Evolutionary conservation across 83 land plant genomes (phyloP).

Genomic region (Thuja plicata): DNA sequence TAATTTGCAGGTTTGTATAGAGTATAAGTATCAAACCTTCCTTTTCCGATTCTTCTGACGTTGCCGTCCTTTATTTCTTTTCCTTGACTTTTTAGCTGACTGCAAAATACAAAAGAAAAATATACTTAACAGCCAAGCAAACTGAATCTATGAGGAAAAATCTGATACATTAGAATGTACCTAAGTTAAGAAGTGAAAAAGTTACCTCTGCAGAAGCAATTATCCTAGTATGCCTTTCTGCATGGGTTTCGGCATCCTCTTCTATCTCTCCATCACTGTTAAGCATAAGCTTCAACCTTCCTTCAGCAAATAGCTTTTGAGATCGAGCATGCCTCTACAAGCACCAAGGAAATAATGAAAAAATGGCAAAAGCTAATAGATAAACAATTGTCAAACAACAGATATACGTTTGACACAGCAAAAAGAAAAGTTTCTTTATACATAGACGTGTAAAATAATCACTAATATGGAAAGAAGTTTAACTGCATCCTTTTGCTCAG

Average conservation of each 20-base stretch:
- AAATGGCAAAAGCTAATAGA: background rate
- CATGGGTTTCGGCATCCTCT: constrained; percentile 81
- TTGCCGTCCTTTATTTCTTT: constrained; percentile 10
- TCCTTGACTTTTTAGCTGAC: background rate
- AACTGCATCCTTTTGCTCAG: background rate
- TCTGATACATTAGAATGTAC: background rate
- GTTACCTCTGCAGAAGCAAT: constrained; percentile 34
- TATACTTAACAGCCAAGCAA: background rate
- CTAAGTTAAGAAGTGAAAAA: background rate
- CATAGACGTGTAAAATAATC: background rate
- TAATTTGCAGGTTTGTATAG: no score
- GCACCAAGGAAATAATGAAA: constrained; percentile 5
- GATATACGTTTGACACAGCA: background rate
- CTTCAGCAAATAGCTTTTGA: constrained; percentile 62
- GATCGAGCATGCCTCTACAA: constrained; percentile 81
- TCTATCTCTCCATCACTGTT: constrained; percentile 84
- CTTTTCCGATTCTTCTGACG: constrained; percentile 7
- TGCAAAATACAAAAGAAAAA: background rate
- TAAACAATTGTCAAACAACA: background rate
- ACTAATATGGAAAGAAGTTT: background rate
- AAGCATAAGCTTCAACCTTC: constrained; percentile 76
- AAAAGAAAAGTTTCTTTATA: background rate
- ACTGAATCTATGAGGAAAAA: background rate
- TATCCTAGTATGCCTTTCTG: constrained; percentile 62
- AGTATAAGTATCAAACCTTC: background rate